Evolutionary conservation across 192 early-diverging fungal species (phyloP).

Genomic region (Glomus cerebriforme): DNA sequence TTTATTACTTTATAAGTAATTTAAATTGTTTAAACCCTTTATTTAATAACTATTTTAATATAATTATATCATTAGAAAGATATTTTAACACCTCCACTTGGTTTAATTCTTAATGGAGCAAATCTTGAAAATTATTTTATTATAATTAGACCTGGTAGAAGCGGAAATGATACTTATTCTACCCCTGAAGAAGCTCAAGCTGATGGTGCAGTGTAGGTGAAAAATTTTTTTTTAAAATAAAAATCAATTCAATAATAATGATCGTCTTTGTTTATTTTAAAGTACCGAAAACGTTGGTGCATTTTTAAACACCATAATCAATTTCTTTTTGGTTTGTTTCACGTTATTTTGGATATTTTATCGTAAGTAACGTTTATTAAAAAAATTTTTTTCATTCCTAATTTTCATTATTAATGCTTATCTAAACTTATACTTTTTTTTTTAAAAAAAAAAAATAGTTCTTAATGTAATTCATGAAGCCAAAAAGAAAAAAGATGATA

Average conservation of each 20-base stretch:
- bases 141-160: conserved; percentile 35
- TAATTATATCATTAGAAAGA: conserved; percentile 31
- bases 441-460: neutral
- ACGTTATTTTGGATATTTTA: conserved; percentile 41
- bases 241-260: neutral
- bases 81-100: conserved; percentile 46
- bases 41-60: neutral
- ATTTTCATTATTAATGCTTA: neutral
- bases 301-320: conserved; percentile 39
- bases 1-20: neutral
- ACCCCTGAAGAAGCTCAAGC: conserved; percentile 40
- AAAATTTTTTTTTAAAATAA: neutral
- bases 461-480: conserved; percentile 18
- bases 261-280: neutral
- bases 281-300: conserved; percentile 46
- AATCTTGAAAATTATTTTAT: conserved; percentile 51
- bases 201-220: conserved; percentile 42
- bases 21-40: neutral
- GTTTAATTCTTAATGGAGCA: conserved; percentile 44
- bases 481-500: neutral
- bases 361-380: conserved; percentile 2
- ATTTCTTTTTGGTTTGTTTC: conserved; percentile 40
- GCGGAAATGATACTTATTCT: neutral
- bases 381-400: neutral
- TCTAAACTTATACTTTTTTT: neutral